Conservation (phyloP, 371 early-diverging fungal genomes). For the Thermomucor indicae-seudaticae region DNA sequence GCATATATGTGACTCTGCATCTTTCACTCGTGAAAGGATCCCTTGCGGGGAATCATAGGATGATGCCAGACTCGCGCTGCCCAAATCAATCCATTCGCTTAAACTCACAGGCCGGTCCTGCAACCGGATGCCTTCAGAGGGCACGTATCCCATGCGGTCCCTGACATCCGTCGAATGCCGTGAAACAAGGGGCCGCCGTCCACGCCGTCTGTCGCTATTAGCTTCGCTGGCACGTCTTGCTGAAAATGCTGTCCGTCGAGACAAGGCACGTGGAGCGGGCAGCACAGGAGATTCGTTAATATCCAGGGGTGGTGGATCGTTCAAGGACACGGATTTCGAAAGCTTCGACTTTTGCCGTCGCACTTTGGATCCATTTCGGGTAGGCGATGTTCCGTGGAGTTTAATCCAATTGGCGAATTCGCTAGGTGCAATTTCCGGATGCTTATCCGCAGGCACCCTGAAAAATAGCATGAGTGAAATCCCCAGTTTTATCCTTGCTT, state of each 20-base stretch:
- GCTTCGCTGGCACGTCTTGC: conserved; percentile 12
- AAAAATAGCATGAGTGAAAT: not conserved
- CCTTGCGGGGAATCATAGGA: conserved; percentile 34
- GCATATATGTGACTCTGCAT: conserved; percentile 16
- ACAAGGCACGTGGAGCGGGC: conserved; percentile 13
- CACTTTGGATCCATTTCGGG: conserved; percentile 34
- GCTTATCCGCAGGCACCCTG: conserved; percentile 25
- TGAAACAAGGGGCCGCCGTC: conserved; percentile 3
- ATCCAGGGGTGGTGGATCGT: conserved; percentile 6
- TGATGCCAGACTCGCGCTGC: conserved; percentile 31
- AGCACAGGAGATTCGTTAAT: conserved; percentile 8
- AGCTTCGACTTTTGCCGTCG: conserved; percentile 32
- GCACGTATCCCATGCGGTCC: conserved; percentile 4
- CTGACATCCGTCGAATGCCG: conserved; percentile 4
- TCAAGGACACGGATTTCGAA: conserved; percentile 24
- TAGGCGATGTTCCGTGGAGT: conserved; percentile 25
- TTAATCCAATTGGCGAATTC: conserved; percentile 22
- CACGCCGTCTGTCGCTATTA: conserved; percentile 2
- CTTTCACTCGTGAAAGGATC: conserved; percentile 26
- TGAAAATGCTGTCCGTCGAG: conserved; percentile 20
- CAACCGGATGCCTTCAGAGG: conserved; percentile 21
- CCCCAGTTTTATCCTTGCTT: no score
- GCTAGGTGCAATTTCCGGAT: conserved; percentile 23
- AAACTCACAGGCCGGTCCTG: conserved; percentile 45
- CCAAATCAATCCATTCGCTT: conserved; percentile 48